These are phyloP conservation scores for Apiospora phragmitis DNA, from an alignment of 2,329 filamentous ascomycete species.

Conservation along the genomic window DNA sequence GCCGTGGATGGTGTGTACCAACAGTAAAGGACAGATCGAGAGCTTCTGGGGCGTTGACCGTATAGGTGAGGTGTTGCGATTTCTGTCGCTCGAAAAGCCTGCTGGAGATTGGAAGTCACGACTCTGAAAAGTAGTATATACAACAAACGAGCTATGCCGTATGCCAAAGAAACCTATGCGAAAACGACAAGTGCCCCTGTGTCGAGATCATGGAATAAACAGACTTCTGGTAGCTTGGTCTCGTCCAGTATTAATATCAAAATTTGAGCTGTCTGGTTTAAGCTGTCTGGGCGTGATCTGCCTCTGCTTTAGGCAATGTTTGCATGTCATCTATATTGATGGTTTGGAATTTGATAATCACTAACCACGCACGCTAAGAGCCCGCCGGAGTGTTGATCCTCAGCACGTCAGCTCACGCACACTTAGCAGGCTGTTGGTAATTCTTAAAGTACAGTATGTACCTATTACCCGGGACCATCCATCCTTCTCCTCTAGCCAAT, in stretches of 20 bases:
- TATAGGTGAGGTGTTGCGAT: slow-evolving; percentile 35
- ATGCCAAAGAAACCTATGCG: not conserved
- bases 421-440: not conserved
- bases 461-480: not conserved
- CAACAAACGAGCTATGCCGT: not conserved
- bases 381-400: not conserved
- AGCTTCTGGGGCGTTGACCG: slow-evolving; percentile 42
- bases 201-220: not conserved
- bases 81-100: slow-evolving; percentile 33
- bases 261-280: not conserved
- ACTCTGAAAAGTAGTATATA: slow-evolving; percentile 24
- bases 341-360: not conserved
- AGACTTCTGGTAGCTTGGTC: not conserved
- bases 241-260: not conserved
- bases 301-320: not conserved
- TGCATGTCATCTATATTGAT: not conserved
- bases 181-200: not conserved
- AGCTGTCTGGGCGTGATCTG: not conserved
- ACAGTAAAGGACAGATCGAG: slow-evolving; percentile 30
- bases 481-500: not conserved
- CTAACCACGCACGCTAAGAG: not conserved
- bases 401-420: not conserved
- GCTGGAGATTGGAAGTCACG: slow-evolving; percentile 33
- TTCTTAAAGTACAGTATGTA: not conserved
- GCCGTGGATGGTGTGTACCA: slow-evolving; percentile 39